A percentile compares a stretch with the other conserved stretches of the same genome.
Conservation (phyloP, 2,329 filamentous ascomycete species). For the Hymenoscyphus linearis region DNA sequence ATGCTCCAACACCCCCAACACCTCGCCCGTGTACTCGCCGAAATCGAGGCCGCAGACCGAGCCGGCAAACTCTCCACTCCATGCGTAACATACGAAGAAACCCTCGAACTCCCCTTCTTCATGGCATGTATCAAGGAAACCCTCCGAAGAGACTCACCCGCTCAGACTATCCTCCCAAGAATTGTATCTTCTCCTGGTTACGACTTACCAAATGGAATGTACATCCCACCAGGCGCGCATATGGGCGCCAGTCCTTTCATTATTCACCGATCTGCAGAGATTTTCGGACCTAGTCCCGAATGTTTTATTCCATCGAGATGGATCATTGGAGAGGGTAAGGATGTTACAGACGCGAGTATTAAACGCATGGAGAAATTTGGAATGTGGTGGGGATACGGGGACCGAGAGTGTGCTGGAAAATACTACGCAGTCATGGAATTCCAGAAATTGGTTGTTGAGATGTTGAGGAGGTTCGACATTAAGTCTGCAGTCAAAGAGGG, state of each 20-base stretch:
- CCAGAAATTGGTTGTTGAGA: conserved; percentile 2
- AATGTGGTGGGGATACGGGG: conserved; percentile 3
- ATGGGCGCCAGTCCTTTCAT: conserved; percentile 1
- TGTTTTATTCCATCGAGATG: background rate
- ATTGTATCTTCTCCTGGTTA: background rate
- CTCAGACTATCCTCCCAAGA: conserved; percentile 1
- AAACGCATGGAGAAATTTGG: conserved; percentile 1
- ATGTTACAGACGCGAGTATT: conserved; percentile 1
- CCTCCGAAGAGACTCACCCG: background rate
- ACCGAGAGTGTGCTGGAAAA: conserved; percentile 1
- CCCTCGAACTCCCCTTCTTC: conserved; percentile 1
- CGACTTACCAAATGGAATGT: background rate
- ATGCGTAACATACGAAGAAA: background rate
- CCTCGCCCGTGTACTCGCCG: background rate
- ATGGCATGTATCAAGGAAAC: conserved; percentile 4
- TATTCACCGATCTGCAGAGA: conserved; percentile 1
- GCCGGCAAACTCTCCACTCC: background rate
- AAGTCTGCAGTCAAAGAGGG: background rate
- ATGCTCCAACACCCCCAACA: conserved; percentile 1
- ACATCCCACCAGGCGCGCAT: background rate
- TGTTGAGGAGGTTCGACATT: background rate
- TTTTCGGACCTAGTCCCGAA: background rate
- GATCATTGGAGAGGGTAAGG: background rate
- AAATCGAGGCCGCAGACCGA: background rate
- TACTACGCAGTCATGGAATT: conserved; percentile 3